Conservation (phyloP, 2,329 filamentous ascomycete genomes). For the Diaporthe australafricana region DNA sequence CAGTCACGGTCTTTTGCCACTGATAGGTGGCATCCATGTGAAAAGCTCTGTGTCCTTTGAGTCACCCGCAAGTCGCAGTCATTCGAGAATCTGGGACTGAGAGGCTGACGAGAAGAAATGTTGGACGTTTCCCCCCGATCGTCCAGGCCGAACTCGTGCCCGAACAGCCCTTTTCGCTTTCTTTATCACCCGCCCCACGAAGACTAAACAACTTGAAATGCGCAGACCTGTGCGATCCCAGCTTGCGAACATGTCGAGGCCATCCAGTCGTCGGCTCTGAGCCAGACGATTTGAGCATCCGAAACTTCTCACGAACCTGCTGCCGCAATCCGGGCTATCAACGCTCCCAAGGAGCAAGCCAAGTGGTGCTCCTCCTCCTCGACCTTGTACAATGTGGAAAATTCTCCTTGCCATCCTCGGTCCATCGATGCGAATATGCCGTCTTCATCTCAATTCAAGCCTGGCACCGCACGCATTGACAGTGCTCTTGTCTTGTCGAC, state of each 20-base stretch:
- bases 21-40: not conserved
- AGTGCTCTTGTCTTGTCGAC: not conserved
- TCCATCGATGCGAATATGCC: constrained; percentile 63
- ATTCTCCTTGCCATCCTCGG: constrained; percentile 63
- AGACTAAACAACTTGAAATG: not conserved
- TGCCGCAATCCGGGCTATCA: not conserved
- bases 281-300: not conserved
- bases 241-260: not conserved
- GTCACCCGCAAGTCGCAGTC: not conserved
- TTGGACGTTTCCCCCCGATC: not conserved
- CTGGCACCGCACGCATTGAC: constrained; percentile 63
- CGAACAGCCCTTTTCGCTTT: no score
- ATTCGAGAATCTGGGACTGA: not conserved
- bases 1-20: not conserved
- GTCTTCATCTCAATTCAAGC: constrained; percentile 63
- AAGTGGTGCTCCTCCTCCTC: constrained; percentile 44
- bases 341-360: not conserved
- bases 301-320: not conserved
- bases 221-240: not conserved
- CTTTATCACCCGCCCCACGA: not conserved
- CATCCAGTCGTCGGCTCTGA: not conserved
- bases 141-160: no score
- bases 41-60: not conserved
- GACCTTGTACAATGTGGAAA: constrained; percentile 47
- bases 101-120: not conserved